Base-by-base conservation (phyloP, 345 rosid species). In the Conringia planisiliqua region DNA sequence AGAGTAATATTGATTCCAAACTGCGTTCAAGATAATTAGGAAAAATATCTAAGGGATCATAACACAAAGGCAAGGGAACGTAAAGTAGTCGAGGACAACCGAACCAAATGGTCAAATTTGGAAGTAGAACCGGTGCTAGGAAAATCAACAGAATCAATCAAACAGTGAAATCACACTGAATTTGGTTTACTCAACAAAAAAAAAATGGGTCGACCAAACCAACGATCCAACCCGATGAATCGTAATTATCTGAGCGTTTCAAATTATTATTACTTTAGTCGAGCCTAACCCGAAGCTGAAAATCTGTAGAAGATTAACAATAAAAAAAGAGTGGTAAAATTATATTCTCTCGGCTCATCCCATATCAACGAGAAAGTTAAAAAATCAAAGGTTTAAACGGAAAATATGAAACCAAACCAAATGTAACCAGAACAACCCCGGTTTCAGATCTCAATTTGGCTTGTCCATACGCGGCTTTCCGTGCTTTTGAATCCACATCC, bases 271-370 rank as follows among this genome's bases (percentile, higher is more conserved):
- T 64, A 40, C 18, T 4, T 0, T 32, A 59, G n/a, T 33, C 38
- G 56, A 55, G 70, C n/a, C 30, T 20, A 8, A 73, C 71, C 77
- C 71, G 71, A 22, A 73, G 35, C 47, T 40, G 44, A 54, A 35
- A 36, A 52, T 64, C 13, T 54, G 46, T 9, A 17, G 54, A 50
- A 74, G 67, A 48, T 59, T 50, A 58, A 68, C 69, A 61, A 44
- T 57, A 43, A 52, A 55, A 52, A 55, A 57, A 63, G 11, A 56
- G 76, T 64, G 76, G 76, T 56, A 64, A 38, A 56, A 16, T 22
- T 47, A 69, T 51, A 4, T 63, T 55, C 66, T 70, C 70, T 70
- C 56, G 47, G 72, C 72, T 76, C 71, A 71, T 64, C 70, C 12
- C 52, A 14, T 46, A 70, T 57, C 62, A 60, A 77, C 61, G 54